Evolutionary conservation across 1,139 yeast genomes (phyloP).

Genomic region (Geotrichum histeridarum): DNA sequence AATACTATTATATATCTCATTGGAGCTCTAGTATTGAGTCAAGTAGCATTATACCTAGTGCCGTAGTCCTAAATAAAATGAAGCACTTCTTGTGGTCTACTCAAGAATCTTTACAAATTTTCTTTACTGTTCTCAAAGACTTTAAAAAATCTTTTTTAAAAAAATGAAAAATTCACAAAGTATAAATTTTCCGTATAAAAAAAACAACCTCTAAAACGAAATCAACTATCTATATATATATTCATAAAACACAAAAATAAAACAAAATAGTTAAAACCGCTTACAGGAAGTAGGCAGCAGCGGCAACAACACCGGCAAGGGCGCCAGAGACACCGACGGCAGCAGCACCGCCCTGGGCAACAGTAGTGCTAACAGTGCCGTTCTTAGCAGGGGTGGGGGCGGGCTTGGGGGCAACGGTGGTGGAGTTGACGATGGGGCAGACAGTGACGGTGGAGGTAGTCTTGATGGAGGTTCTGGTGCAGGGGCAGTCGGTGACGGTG

Average conservation of each 20-base stretch:
- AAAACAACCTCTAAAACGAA: slow-evolving; percentile 3
- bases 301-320: slow-evolving; percentile 38
- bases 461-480: slow-evolving; percentile 51
- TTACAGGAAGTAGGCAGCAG: slow-evolving; percentile 39
- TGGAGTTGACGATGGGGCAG: slow-evolving; percentile 32
- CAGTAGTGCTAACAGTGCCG: slow-evolving; percentile 12
- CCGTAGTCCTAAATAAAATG: too few relatives aligned
- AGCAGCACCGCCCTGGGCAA: slow-evolving; percentile 33
- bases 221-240: not conserved
- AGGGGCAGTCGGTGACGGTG: slow-evolving; percentile 46
- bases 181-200: not conserved
- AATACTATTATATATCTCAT: too few relatives aligned
- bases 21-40: too few relatives aligned
- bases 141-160: not conserved
- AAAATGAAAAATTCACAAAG: not conserved
- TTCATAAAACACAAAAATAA: not conserved
- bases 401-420: slow-evolving; percentile 11
- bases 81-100: too few relatives aligned
- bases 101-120: too few relatives aligned
- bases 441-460: slow-evolving; percentile 43
- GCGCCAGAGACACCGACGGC: slow-evolving; percentile 35
- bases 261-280: slow-evolving; percentile 13
- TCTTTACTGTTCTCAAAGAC: too few relatives aligned
- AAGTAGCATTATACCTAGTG: too few relatives aligned
- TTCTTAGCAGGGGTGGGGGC: slow-evolving; percentile 18